A percentile compares a stretch with the other conserved stretches of the same genome.
phyloP scores from a whole-genome alignment of 176 grass and related monocot species.

The Puya raimondii region DNA sequence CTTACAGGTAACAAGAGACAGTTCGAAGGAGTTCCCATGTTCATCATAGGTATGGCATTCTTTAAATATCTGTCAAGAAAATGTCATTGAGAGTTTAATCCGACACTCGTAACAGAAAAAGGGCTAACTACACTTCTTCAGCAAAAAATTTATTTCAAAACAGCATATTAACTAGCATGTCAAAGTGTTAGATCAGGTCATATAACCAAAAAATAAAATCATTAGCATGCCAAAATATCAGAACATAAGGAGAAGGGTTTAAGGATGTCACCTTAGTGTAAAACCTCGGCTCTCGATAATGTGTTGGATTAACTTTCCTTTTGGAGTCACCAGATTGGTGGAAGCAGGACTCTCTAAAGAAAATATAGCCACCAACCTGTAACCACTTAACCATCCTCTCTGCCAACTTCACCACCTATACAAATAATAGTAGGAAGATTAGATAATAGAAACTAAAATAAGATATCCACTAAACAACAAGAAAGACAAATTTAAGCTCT shows the following conservation, averaged over 20 bases:
- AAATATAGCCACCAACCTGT: conserved; percentile 72
- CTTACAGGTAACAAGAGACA: conserved; percentile 75
- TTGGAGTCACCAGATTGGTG: conserved; percentile 94
- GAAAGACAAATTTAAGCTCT: not conserved
- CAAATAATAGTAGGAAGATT: conserved; percentile 1
- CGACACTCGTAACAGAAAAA: not conserved
- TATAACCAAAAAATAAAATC: not conserved
- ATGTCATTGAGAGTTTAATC: not conserved
- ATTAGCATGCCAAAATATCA: not conserved
- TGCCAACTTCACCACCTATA: conserved; percentile 65
- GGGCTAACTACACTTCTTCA: no score
- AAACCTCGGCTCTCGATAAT: conserved; percentile 88
- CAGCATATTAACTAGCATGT: no score
- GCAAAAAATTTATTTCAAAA: not conserved
- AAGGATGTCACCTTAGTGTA: conserved; percentile 64
- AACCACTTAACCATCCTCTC: conserved; percentile 75
- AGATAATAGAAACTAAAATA: not conserved
- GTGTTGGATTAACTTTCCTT: conserved; percentile 94
- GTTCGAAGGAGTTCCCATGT: conserved; percentile 57
- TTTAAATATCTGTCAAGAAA: conserved; percentile 57
- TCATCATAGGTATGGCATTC: conserved; percentile 62
- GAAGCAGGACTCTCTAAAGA: conserved; percentile 98
- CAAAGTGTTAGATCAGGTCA: not conserved
- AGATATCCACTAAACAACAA: not conserved
- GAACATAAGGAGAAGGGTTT: conserved; percentile 1